phyloP scores from a whole-genome alignment of 805 yeast genomes.

The Hanseniaspora mollemarum region DNA sequence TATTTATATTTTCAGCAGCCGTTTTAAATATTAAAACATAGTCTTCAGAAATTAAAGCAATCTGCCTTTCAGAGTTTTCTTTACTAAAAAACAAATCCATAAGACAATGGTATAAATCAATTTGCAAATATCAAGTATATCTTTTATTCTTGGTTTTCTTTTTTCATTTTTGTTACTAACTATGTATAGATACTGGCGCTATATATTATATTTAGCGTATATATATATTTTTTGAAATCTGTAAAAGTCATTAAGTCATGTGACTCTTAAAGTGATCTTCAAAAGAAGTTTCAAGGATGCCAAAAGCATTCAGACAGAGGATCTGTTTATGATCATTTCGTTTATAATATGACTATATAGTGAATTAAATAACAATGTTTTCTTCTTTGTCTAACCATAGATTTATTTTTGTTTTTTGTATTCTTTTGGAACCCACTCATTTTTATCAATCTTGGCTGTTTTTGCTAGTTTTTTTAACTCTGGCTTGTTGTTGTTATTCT shows the following conservation, averaged over 20 bases:
- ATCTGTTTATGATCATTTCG: too few species aligned
- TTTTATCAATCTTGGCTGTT: slow-evolving; percentile 19
- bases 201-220: too few species aligned
- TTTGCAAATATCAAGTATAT: neutral
- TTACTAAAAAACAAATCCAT: slow-evolving; percentile 48
- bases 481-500: slow-evolving; percentile 22
- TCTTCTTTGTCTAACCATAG: too few species aligned
- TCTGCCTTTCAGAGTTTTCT: slow-evolving; percentile 54
- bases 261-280: too few species aligned
- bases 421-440: slow-evolving; percentile 22
- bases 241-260: too few species aligned
- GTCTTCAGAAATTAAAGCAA: slow-evolving; percentile 50
- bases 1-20: slow-evolving; percentile 3
- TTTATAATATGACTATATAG: too few species aligned
- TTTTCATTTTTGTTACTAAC: neutral
- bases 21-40: slow-evolving; percentile 48
- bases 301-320: too few species aligned
- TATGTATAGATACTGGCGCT: neutral
- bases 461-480: slow-evolving; percentile 27
- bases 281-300: too few species aligned
- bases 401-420: slow-evolving; percentile 14
- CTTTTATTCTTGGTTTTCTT: slow-evolving; percentile 3
- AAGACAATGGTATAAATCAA: neutral
- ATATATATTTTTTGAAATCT: too few species aligned
- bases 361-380: too few species aligned